phyloP scores from a whole-genome alignment of 495 filamentous ascomycete species.

The Xylaria scruposa region DNA sequence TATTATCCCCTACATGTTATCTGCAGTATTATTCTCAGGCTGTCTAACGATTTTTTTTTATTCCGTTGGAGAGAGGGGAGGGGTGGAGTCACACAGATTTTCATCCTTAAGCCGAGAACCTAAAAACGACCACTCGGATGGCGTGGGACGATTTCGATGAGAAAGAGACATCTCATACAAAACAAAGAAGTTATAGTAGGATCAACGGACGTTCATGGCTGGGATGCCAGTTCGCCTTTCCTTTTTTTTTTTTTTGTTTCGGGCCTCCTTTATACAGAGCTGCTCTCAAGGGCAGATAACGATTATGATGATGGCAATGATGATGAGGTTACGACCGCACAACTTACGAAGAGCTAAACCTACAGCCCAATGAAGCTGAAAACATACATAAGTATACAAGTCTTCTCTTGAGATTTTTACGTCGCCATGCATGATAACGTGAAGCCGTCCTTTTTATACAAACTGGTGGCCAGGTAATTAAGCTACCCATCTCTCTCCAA shows the following conservation, averaged over 20 bases:
- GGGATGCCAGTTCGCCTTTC: constrained; percentile 12
- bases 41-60: constrained; percentile 18
- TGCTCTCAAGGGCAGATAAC: constrained; percentile 28
- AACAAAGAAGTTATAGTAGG: constrained; percentile 19
- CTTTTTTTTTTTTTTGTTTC: constrained; percentile 9
- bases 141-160: constrained; percentile 6
- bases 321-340: constrained; percentile 29
- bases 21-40: background rate
- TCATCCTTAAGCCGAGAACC: background rate
- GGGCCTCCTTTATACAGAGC: constrained; percentile 21
- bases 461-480: background rate
- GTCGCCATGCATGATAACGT: constrained; percentile 1
- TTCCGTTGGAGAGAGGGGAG: background rate
- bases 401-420: constrained; percentile 8
- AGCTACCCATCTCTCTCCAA: background rate
- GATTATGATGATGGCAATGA: constrained; percentile 27
- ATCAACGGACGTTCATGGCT: constrained; percentile 16
- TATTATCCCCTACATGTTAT: background rate
- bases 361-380: constrained; percentile 18
- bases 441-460: background rate
- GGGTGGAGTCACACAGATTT: constrained; percentile 5
- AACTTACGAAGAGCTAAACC: constrained; percentile 25
- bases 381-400: constrained; percentile 20
- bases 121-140: background rate
- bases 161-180: constrained; percentile 1